phyloP scores from a whole-genome alignment of 2,329 filamentous ascomycete genomes.

The Orbilia blumenaviensis region DNA sequence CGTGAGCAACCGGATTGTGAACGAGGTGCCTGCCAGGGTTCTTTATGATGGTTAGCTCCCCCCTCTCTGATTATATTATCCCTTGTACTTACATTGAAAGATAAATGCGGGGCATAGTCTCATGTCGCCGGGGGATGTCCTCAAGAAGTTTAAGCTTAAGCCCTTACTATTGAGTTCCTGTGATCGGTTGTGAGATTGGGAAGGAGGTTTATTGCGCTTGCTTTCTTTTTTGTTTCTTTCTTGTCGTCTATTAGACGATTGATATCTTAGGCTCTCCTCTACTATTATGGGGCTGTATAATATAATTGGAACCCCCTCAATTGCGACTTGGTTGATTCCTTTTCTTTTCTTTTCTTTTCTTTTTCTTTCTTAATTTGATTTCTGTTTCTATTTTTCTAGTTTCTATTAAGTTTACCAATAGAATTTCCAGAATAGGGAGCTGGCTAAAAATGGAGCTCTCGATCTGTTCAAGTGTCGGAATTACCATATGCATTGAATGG shows the following conservation, averaged over 20 bases:
- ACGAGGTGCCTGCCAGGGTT: slow-evolving; percentile 77
- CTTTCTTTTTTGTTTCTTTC: background rate
- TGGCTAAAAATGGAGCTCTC: background rate
- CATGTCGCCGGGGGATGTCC: slow-evolving; percentile 76
- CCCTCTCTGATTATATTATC: slow-evolving; percentile 17
- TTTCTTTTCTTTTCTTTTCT: no score
- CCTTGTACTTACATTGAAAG: no score
- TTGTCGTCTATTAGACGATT: slow-evolving; percentile 16
- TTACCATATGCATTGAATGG: background rate
- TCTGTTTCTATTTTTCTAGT: no score
- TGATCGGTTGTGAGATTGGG: slow-evolving; percentile 61
- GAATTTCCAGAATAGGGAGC: slow-evolving; percentile 2
- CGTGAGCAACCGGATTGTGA: slow-evolving; percentile 75
- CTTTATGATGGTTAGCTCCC: slow-evolving; percentile 72
- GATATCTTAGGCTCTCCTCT: background rate
- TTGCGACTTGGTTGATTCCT: no score
- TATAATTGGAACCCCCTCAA: no score
- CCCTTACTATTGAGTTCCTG: slow-evolving; percentile 80
- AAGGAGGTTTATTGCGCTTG: background rate
- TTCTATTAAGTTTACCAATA: background rate
- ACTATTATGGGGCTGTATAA: no score
- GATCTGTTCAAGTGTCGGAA: background rate
- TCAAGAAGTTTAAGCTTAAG: no score
- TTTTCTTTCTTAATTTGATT: no score
- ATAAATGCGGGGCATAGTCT: slow-evolving; percentile 62